Conservation (phyloP, 305 asterid species). For the Fraxinus baroniana region DNA sequence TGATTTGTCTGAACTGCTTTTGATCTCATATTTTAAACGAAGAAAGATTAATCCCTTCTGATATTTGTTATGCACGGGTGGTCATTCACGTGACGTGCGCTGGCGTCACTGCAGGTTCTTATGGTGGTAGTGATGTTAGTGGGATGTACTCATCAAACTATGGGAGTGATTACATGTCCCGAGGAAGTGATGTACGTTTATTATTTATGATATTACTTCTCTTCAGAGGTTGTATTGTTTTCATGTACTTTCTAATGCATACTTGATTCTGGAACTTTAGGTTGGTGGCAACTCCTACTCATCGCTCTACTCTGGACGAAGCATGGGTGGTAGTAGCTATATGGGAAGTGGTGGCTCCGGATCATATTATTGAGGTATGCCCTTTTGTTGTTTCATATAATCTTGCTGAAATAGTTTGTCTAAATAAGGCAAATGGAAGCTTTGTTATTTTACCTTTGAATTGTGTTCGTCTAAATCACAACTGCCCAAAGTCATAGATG, state of each 20-base stretch:
- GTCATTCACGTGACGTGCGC: not conserved
- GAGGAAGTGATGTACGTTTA: constrained; percentile 73
- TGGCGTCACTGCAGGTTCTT: constrained; percentile 53
- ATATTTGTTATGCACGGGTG: not conserved
- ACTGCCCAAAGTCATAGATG: constrained; percentile 21
- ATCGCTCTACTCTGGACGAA: constrained; percentile 71
- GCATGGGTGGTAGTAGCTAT: constrained; percentile 74
- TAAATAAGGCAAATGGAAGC: constrained; percentile 16
- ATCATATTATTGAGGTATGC: constrained; percentile 79
- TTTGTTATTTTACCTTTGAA: constrained; percentile 18
- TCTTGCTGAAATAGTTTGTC: constrained; percentile 22
- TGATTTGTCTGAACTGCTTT: not conserved
- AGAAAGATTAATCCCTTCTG: not conserved
- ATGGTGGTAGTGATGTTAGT: constrained; percentile 68
- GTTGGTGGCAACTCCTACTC: constrained; percentile 80
- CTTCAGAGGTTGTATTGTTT: constrained; percentile 10
- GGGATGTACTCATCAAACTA: constrained; percentile 83
- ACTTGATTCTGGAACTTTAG: constrained; percentile 36
- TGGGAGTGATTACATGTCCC: constrained; percentile 78
- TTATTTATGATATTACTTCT: constrained; percentile 6
- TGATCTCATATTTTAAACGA: not conserved
- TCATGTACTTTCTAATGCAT: not conserved
- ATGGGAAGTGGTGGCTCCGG: constrained; percentile 88
- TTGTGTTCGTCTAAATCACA: constrained; percentile 13
- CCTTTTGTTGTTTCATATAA: constrained; percentile 1